Conservation (phyloP, 306 rosid genomes). For the Lathyrus oleraceus region DNA sequence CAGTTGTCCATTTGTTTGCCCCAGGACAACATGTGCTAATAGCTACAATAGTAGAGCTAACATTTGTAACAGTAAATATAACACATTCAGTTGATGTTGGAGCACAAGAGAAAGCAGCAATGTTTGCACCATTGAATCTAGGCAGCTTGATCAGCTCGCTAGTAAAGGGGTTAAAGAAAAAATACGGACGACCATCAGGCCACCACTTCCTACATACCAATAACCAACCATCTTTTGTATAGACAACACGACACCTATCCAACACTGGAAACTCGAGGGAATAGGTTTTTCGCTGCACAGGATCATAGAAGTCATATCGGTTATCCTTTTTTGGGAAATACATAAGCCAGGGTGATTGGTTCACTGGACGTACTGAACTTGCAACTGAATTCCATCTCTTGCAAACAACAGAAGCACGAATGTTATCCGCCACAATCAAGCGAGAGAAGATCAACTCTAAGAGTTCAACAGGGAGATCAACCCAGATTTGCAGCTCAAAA, state of each 20-base stretch:
- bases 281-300: slow-evolving; percentile 55
- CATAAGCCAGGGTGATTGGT: slow-evolving; percentile 78
- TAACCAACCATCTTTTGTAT: slow-evolving; percentile 80
- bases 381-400: slow-evolving; percentile 72
- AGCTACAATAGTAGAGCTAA: slow-evolving; percentile 64
- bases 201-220: slow-evolving; percentile 39
- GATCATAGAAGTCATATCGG: slow-evolving; percentile 67
- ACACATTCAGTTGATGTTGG: slow-evolving; percentile 69
- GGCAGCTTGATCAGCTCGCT: slow-evolving; percentile 64
- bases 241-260: slow-evolving; percentile 60
- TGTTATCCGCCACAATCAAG: slow-evolving; percentile 52
- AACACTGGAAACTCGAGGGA: slow-evolving; percentile 67
- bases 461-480: slow-evolving; percentile 67
- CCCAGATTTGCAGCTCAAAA: slow-evolving; percentile 61
- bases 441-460: slow-evolving; percentile 56
- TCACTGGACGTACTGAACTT: slow-evolving; percentile 54
- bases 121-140: slow-evolving; percentile 58
- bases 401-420: slow-evolving; percentile 68
- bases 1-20: slow-evolving; percentile 69
- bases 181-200: slow-evolving; percentile 45
- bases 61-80: slow-evolving; percentile 64
- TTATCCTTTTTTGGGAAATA: slow-evolving; percentile 64
- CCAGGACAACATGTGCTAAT: slow-evolving; percentile 79
- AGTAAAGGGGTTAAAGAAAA: slow-evolving; percentile 73
- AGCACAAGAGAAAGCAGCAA: slow-evolving; percentile 76